Conservation (phyloP, 148 eudicot genomes). For the Heliosperma pusillum region DNA sequence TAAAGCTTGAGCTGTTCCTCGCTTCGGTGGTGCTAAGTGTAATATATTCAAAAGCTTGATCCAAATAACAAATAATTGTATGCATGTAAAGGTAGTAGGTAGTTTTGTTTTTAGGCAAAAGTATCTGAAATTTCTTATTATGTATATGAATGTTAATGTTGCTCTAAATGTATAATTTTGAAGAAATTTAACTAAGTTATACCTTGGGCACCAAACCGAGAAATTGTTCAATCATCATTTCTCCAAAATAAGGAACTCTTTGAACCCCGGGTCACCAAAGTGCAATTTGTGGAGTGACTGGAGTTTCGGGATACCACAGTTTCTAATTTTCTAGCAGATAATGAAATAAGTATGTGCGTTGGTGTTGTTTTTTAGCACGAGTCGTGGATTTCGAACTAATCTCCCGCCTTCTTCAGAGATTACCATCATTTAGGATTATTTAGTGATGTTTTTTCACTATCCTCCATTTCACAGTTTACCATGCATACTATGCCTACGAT, state of each 20-base stretch:
- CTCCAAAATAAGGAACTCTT: neutral
- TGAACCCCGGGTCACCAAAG: neutral
- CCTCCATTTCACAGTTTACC: constrained; percentile 66
- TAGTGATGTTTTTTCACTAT: neutral
- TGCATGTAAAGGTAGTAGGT: neutral
- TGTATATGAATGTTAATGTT: neutral
- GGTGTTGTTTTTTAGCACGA: neutral
- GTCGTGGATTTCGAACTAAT: neutral
- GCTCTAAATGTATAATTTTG: no score
- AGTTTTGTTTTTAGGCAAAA: neutral
- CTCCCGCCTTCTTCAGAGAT: neutral
- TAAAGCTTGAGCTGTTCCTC: no score
- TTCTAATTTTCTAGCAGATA: neutral
- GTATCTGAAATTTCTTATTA: neutral
- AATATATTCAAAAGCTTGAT: neutral
- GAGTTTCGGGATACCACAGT: neutral
- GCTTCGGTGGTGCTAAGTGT: no score
- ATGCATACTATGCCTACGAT: constrained; percentile 78
- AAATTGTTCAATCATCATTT: neutral
- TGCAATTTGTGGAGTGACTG: neutral
- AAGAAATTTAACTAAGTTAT: neutral
- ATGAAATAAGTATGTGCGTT: neutral
- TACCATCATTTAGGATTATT: neutral
- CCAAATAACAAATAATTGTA: neutral
- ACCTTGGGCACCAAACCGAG: neutral